phyloP scores from a whole-genome alignment of 305 asterid genomes.

The Euphrasia arctica region DNA sequence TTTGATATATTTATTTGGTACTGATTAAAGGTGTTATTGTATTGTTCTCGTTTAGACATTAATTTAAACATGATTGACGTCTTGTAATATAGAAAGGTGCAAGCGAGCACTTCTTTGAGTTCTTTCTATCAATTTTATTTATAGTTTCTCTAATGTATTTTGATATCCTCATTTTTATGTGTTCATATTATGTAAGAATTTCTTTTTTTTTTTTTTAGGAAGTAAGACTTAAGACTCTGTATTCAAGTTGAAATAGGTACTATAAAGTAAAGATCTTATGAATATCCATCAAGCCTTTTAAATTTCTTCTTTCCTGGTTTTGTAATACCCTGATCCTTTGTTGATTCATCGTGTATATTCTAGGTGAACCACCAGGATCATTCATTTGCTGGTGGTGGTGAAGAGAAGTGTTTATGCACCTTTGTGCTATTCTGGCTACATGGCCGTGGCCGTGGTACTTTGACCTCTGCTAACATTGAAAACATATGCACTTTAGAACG shows the following conservation, averaged over 20 bases:
- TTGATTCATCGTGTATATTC: constrained; percentile 20
- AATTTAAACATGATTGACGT: background rate
- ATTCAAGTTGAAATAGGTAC: background rate
- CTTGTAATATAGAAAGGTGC: constrained; percentile 9
- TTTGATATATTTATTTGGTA: background rate
- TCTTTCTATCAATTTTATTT: background rate
- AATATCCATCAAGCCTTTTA: background rate
- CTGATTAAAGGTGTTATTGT: constrained; percentile 21
- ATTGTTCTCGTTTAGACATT: background rate
- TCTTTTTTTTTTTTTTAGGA: background rate
- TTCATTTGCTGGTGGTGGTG: constrained; percentile 38
- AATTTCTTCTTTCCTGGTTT: background rate
- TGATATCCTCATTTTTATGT: constrained; percentile 9
- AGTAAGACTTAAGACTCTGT: constrained; percentile 2
- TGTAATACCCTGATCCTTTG: constrained; percentile 7
- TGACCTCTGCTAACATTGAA: constrained; percentile 31
- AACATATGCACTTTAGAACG: constrained; percentile 32
- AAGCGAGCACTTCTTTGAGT: constrained; percentile 12
- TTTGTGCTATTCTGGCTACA: constrained; percentile 52
- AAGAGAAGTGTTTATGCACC: constrained; percentile 55
- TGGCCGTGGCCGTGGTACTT: constrained; percentile 42
- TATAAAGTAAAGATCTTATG: background rate
- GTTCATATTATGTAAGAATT: background rate
- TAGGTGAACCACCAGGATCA: constrained; percentile 47
- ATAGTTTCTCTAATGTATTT: background rate